These are phyloP conservation scores for Decorospora gaudefroyi DNA, from an alignment of 2,329 filamentous ascomycete species.

Conservation along the genomic window DNA sequence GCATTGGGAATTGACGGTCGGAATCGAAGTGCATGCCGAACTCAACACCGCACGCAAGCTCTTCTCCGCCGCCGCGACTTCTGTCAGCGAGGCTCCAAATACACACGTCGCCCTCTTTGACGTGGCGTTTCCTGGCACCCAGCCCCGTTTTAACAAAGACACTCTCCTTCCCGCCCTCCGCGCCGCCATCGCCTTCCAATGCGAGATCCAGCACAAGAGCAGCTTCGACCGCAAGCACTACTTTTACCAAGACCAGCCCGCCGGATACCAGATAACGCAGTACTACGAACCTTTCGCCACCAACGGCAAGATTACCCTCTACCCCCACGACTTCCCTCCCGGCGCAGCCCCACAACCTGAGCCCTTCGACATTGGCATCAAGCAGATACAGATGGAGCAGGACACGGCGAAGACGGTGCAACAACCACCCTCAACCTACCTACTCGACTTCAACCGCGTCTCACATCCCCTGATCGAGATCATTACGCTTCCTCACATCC, in stretches of 20 bases:
- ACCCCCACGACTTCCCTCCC: constrained; percentile 63
- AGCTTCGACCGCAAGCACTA: constrained; percentile 97
- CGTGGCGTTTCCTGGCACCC: constrained; percentile 82
- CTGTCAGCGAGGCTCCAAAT: constrained; percentile 70
- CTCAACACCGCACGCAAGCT: constrained; percentile 87
- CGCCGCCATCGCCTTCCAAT: constrained; percentile 82
- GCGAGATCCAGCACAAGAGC: constrained; percentile 74
- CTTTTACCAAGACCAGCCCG: constrained; percentile 97
- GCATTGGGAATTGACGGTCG: constrained; percentile 91
- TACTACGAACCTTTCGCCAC: constrained; percentile 77
- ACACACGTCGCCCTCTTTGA: constrained; percentile 89
- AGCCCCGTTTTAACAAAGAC: constrained; percentile 80
- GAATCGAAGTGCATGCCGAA: constrained; percentile 96
- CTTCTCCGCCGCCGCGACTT: constrained; percentile 68
- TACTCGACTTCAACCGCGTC: constrained; percentile 92
- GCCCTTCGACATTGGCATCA: constrained; percentile 75
- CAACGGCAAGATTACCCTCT: constrained; percentile 73
- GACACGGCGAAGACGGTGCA: constrained; percentile 94
- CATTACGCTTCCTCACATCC: constrained; percentile 87
- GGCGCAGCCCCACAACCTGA: constrained; percentile 73
- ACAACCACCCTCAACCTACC: constrained; percentile 71
- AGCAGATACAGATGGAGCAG: constrained; percentile 96
- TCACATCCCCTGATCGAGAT: constrained; percentile 92
- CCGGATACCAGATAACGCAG: constrained; percentile 97
- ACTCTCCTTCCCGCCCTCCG: constrained; percentile 87